These are phyloP conservation scores for Hypoxylon sp. DNA, from an alignment of 2,329 filamentous ascomycete genomes.

Conservation along the genomic window DNA sequence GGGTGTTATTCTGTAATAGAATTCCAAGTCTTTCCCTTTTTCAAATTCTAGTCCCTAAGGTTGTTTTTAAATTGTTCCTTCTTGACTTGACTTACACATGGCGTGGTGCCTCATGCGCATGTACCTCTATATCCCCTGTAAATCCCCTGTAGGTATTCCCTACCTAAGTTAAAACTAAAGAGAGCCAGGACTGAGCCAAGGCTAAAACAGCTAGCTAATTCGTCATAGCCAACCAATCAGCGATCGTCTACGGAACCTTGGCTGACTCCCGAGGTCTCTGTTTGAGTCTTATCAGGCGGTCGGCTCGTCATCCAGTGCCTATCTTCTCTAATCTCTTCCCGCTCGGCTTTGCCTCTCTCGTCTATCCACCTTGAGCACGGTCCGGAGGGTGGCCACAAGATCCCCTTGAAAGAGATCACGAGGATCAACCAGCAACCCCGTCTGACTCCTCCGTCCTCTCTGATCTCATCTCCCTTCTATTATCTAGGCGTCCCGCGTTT, in stretches of 20 bases:
- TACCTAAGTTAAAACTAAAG: conserved; percentile 8
- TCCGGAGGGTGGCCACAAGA: conserved; percentile 49
- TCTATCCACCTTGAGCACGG: conserved; percentile 40
- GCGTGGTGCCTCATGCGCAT: conserved; percentile 11
- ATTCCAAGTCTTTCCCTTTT: conserved; percentile 2
- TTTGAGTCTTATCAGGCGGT: conserved; percentile 38
- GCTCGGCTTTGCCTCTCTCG: conserved; percentile 22
- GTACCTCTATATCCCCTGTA: background rate
- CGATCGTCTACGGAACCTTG: conserved; percentile 23
- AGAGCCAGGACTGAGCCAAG: background rate
- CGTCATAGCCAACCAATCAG: conserved; percentile 36
- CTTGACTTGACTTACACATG: background rate
- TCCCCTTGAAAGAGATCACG: conserved; percentile 45
- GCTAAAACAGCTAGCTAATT: conserved; percentile 27
- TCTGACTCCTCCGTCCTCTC: conserved; percentile 41
- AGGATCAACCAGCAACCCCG: conserved; percentile 44
- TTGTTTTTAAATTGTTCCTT: background rate
- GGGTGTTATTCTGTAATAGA: conserved; percentile 4
- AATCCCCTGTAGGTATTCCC: background rate
- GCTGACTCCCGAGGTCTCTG: conserved; percentile 34
- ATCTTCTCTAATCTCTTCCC: conserved; percentile 32
- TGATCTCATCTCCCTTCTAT: background rate
- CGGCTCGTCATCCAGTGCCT: conserved; percentile 46
- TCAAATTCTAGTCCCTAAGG: background rate
- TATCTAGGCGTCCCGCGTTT: background rate